A percentile compares a stretch with the other conserved stretches of the same genome.
phyloP scores from a whole-genome alignment of 306 rosid genomes.

The Albizia julibrissin region DNA sequence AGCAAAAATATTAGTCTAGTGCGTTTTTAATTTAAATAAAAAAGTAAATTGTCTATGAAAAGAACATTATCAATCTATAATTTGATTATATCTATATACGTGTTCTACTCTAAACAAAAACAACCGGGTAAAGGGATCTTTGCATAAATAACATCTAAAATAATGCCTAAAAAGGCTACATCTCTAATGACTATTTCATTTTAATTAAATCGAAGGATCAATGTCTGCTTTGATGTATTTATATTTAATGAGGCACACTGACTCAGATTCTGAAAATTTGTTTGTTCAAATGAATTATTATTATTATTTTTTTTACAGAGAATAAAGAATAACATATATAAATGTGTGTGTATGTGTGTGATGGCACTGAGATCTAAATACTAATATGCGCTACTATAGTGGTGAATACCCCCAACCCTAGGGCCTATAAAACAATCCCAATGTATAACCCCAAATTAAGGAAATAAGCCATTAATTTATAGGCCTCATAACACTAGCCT shows the following conservation, averaged over 20 bases:
- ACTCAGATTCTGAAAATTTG: constrained; percentile 44
- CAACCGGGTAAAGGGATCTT: not conserved
- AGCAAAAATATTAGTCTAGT: not conserved
- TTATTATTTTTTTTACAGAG: constrained; percentile 43
- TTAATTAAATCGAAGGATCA: not conserved
- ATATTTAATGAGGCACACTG: constrained; percentile 37
- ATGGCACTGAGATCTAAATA: constrained; percentile 38
- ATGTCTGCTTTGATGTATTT: constrained; percentile 28
- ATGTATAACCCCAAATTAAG: constrained; percentile 60
- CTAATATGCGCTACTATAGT: constrained; percentile 34
- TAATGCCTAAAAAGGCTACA: not conserved
- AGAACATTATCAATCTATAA: not conserved
- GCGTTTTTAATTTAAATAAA: not conserved
- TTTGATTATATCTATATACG: not conserved
- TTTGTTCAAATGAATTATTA: constrained; percentile 29
- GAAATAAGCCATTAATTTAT: constrained; percentile 49
- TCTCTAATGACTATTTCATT: not conserved
- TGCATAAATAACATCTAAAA: not conserved
- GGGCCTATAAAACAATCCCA: constrained; percentile 44
- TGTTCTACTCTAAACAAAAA: not conserved
- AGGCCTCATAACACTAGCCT: constrained; percentile 49
- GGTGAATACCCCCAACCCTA: constrained; percentile 39
- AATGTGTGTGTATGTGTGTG: not conserved
- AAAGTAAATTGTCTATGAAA: not conserved
- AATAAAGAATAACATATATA: constrained; percentile 35